Conservation (phyloP, 2,329 filamentous ascomycete genomes). For the Orbilia brochopaga region DNA sequence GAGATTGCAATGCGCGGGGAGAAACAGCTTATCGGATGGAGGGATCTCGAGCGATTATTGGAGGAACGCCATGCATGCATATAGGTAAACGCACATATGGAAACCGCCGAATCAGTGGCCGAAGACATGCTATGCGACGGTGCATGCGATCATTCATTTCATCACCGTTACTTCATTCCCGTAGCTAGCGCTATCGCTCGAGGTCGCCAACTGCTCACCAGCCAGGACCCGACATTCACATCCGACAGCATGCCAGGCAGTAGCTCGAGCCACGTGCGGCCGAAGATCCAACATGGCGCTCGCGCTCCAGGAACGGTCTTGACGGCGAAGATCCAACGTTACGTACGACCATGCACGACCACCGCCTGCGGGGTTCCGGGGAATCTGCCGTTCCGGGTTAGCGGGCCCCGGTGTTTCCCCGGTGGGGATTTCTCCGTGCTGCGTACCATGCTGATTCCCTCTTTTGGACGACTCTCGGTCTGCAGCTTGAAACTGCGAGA, state of each 20-base stretch:
- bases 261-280: constrained; percentile 1
- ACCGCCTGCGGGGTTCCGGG: background rate
- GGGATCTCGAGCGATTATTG: background rate
- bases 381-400: constrained; percentile 6
- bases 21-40: background rate
- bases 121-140: no score
- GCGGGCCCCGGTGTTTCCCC: constrained; percentile 3
- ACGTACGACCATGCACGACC: background rate
- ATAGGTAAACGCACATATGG: no score
- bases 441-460: background rate
- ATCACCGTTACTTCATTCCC: background rate
- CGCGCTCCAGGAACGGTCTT: background rate
- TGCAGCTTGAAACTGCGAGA: no score
- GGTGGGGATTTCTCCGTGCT: constrained; percentile 3
- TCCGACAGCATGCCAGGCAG: no score
- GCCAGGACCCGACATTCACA: background rate
- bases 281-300: background rate
- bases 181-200: no score
- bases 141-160: background rate
- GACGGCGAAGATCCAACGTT: background rate
- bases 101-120: no score
- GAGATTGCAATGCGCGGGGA: background rate
- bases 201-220: background rate
- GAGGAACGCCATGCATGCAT: background rate
- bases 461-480: background rate